Evolutionary conservation across 306 rosid species (phyloP).

Genomic region (Begonia loranthoides): DNA sequence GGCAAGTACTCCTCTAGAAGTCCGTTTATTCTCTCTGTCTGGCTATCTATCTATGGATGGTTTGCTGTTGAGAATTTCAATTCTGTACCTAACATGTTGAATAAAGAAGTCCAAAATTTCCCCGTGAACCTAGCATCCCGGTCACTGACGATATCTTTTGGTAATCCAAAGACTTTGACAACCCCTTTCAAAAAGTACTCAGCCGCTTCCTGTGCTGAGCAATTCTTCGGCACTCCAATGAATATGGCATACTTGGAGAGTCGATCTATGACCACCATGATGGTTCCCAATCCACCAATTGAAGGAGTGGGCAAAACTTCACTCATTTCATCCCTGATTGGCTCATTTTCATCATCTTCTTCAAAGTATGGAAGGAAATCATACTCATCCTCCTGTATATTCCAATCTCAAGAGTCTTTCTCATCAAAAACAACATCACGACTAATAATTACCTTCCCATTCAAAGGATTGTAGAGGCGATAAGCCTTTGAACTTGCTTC

Average conservation of each 20-base stretch:
- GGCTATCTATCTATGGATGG: background rate
- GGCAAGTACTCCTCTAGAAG: conserved; percentile 1
- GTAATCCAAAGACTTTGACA: background rate
- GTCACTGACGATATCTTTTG: background rate
- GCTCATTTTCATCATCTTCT: no score
- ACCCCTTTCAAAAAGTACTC: background rate
- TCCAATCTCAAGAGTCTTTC: no score
- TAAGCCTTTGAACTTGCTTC: no score
- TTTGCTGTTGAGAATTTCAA: background rate
- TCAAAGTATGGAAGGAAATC: no score
- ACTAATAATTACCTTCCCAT: no score
- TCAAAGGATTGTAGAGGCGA: no score
- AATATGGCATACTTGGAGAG: conserved; percentile 4
- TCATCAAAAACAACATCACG: no score
- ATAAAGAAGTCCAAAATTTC: background rate
- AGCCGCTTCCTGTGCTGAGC: background rate
- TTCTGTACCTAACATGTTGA: background rate
- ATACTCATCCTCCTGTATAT: no score
- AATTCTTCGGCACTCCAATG: no score
- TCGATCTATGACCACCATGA: background rate
- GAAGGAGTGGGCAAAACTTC: no score
- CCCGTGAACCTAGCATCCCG: background rate
- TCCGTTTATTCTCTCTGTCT: no score
- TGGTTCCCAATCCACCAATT: background rate
- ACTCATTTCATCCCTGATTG: no score